Evolutionary conservation across 2,329 filamentous ascomycete species (phyloP).

Genomic region (Arthrinium phaeospermum): DNA sequence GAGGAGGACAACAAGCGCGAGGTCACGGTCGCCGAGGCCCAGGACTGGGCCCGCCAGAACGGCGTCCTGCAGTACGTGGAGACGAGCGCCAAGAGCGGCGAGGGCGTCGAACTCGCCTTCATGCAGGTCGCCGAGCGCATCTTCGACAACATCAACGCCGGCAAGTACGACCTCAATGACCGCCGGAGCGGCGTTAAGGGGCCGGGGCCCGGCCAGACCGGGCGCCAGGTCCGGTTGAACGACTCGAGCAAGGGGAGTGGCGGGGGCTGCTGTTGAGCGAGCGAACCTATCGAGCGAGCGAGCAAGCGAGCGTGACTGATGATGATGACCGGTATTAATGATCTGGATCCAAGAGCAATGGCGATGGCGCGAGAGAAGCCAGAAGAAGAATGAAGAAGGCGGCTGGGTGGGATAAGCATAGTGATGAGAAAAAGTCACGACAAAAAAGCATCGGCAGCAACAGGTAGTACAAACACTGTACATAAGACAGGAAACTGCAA

Average conservation of each 20-base stretch:
- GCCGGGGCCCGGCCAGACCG: slow-evolving; percentile 53
- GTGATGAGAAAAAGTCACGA: not conserved
- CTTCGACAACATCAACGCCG: slow-evolving; percentile 94
- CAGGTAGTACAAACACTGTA: slow-evolving; percentile 10
- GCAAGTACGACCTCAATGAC: slow-evolving; percentile 93
- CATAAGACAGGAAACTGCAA: not conserved
- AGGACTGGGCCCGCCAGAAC: slow-evolving; percentile 86
- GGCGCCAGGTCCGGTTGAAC: slow-evolving; percentile 52
- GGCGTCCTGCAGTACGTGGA: slow-evolving; percentile 93
- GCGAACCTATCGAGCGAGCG: not conserved
- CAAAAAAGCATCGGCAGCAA: not conserved
- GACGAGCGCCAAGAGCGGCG: slow-evolving; percentile 93
- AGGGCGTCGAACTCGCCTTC: slow-evolving; percentile 92
- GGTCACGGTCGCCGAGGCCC: slow-evolving; percentile 81
- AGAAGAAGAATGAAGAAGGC: too few species aligned
- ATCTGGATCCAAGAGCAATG: not conserved
- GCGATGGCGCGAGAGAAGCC: not conserved
- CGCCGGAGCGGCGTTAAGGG: slow-evolving; percentile 90
- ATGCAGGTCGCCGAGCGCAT: slow-evolving; percentile 93
- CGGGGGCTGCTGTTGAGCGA: slow-evolving; percentile 55
- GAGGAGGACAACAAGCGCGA: slow-evolving; percentile 63
- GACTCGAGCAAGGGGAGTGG: slow-evolving; percentile 45
- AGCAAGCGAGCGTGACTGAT: not conserved
- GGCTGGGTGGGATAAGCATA: not conserved
- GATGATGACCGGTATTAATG: not conserved